Base-by-base conservation (phyloP, 2,329 filamentous ascomycete genomes). In the Penicillium sp. region DNA sequence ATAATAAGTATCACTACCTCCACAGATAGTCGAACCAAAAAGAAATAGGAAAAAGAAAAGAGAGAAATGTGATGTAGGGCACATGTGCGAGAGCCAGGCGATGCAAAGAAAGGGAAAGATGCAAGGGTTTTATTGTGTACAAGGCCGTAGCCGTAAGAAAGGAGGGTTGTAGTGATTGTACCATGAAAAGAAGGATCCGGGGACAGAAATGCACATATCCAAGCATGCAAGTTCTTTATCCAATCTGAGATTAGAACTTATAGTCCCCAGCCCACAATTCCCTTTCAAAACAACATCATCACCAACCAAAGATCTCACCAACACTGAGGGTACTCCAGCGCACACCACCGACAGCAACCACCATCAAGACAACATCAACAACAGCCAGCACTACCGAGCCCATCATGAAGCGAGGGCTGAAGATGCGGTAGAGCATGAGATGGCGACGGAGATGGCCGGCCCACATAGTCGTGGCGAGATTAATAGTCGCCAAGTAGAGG, bases 391-490 rank as follows among this genome's bases (percentile, higher is more conserved):
- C 83, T 4, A 83, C 77, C 0, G 86, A 88, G 0, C 89, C 91
- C 72, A 91, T 83, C 89, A 99, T 90, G 78, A 93, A 99, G 29
- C 93, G 80, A 47, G 94, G 94, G 76, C 84, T 88, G 70, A 99
- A 99, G 43, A 99, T 91, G 42, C 94, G 84, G 77, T 94, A 99
- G 31, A 99, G 83, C 94, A 99, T 99, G 62, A 99, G 82, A 79
- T 99, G 94, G 51, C 94, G 83, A 53, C 94, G 83, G 68, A 99
- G 77, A 78, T 91, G 88, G 1, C 90, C 93, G 0, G 93, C 91
- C 89, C 93, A 97, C 73, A 89, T 86, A 67, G 94, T 96, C 5
- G 93, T 96, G 0, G 91, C 90, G 23, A 96, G 77, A 29, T 89
- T 89, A 70, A 97, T 84, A 9, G 90, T 88, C 6, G 90, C 90